Evolutionary conservation across 352 stramenopile species (phyloP), one percentile per base, ranked within the genome.

Genomic region (Phytophthora nicotianae): DNA sequence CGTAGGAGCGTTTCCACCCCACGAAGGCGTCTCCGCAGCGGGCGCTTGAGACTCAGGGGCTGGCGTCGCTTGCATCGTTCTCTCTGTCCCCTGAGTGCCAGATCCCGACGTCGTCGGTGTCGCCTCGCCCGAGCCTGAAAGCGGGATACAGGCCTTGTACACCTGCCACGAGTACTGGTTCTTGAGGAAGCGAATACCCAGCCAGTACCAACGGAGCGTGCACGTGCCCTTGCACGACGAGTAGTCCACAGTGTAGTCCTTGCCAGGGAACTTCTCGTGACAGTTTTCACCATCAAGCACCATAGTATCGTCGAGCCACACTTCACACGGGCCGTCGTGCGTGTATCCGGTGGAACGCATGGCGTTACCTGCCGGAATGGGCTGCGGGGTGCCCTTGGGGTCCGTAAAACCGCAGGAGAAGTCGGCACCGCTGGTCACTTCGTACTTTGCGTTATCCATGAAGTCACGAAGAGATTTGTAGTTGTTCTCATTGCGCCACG

Each of bases 111-210:
- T 52, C 10, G 53, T 26, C 2, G 52, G 52, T 5, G 52, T 45
- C 6, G 40, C 17, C 10, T 60, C 21, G 3, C 54, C 45, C 14
- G 57, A 51, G 13, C 57, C 50, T 1, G 60, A 40, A 26, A 74
- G 16, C 8, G 51, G 66, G 10, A 77, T 68, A 48, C 75, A 82
- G 4, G 53, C 71, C 73, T 87, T 87, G 70, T 87, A 87, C 32
- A 87, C 68, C 37, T 87, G 75, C 77, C 77, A 87, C 60, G 75
- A 87, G 62, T 76, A 77, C 41, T 45, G 5, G 13, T 73, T 70
- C 35, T 83, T 72, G 7, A 79, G 26, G 56, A 70, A 75, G 1
- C 73, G 73, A 0, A 77, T 29, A 0, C 67, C 70, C 38, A 69
- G 24, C 62, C 58, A 65, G 49, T 65, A 65, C 58, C 58, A 65